Evolutionary conservation across 495 filamentous ascomycete species (phyloP), one percentile per base, ranked within the genome.

Genomic region (Trichoderma gamsii): DNA sequence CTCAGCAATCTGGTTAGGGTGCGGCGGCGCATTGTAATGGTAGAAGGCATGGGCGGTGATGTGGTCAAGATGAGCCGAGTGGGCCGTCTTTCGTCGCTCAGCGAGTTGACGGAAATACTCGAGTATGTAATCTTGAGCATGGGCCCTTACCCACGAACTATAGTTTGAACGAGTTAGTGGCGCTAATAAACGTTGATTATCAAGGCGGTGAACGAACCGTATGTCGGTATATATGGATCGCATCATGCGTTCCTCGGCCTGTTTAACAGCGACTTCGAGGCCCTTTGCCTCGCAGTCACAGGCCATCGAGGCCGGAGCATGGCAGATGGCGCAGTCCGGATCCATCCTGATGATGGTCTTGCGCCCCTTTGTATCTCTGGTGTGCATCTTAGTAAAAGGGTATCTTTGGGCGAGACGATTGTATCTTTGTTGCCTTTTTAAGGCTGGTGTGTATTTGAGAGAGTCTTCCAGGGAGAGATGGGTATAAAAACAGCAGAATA

Each of bases 221-320:
- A 90, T 89, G 63, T 89, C 84, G 66, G 79, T 83, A 72, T 87
- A 85, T 67, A 87, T 80, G 15, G 81, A 79, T 65, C 84, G 81
- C 84, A 90, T 85, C 76, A 88, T 87, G 64, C 85, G 80, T 63
- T 80, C 71, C 75, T 90, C 88, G 43, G 88, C 87, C 73, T 90
- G 87, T 71, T 85, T 79, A 64, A 90, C 81, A 43, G 88, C 88
- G 65, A 85, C 80, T 75, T 88, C 83, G 56, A 90, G 82, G 38
- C 86, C 85, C 69, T 88, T 87, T 52, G 85, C 83, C 79, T 90
- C 88, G 78, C 87, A 90, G 69, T 88, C 87, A 78, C 88, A 90
- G 71, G 83, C 81, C 70, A 82, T 77, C 44, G 83, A 78, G 56
- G 87, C 85, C 64, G 88, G 86, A 72, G 83, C 82, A 76, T 84